Percentiles rank a stretch among this genome's conserved stretches.
These are phyloP conservation scores for Gossypium thurberi DNA, from an alignment of 345 rosid species.

Conservation along the genomic window DNA sequence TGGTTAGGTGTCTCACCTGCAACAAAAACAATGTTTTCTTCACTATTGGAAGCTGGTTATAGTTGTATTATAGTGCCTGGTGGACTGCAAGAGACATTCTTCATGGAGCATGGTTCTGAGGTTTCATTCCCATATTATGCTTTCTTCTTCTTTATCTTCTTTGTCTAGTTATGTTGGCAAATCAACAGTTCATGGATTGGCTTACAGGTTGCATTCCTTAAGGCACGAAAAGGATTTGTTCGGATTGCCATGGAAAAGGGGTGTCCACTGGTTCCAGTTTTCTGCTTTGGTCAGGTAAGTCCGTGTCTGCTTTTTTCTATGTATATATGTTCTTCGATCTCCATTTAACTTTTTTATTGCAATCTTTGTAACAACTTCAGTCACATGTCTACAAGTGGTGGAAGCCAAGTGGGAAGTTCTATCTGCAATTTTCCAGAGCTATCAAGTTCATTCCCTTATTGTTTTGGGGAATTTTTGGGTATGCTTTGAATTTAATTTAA, in stretches of 20 bases:
- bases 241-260: conserved; percentile 80
- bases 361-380: conserved; percentile 22
- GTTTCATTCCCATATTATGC: conserved; percentile 20
- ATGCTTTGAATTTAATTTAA: conserved; percentile 7
- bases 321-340: neutral
- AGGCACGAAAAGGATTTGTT: conserved; percentile 74
- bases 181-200: neutral
- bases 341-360: neutral
- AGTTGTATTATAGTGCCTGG: conserved; percentile 87
- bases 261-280: conserved; percentile 81
- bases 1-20: conserved; percentile 88
- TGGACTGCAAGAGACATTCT: conserved; percentile 80
- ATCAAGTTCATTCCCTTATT: conserved; percentile 71
- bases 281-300: conserved; percentile 86
- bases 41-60: conserved; percentile 61
- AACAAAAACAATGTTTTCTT: conserved; percentile 59
- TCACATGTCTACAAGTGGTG: conserved; percentile 75
- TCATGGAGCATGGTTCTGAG: conserved; percentile 68
- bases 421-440: conserved; percentile 59
- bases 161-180: neutral
- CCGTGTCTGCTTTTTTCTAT: neutral
- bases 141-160: neutral
- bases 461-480: conserved; percentile 90
- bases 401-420: conserved; percentile 71
- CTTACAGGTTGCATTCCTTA: conserved; percentile 56